phyloP scores from a whole-genome alignment of 306 rosid genomes.

The Cucumis cinereus region DNA sequence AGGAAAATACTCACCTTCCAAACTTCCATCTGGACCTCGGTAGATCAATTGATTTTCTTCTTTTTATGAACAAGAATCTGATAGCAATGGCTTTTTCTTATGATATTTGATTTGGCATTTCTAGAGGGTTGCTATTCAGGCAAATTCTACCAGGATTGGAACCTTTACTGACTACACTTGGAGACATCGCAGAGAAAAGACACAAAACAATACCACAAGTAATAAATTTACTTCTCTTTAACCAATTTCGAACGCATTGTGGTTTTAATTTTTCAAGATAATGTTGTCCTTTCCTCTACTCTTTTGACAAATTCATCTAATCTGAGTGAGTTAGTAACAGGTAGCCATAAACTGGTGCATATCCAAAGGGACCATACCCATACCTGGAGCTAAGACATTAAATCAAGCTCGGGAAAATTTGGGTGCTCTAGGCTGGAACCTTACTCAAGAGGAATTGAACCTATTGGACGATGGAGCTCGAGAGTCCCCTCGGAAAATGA shows the following conservation, averaged over 20 bases:
- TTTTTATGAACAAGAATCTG: background rate
- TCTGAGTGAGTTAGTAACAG: conserved; percentile 16
- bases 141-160: conserved; percentile 82
- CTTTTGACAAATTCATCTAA: background rate
- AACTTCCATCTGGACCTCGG: conserved; percentile 89
- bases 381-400: conserved; percentile 83
- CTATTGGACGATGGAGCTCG: conserved; percentile 56
- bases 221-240: background rate
- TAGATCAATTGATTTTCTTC: conserved; percentile 7
- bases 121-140: conserved; percentile 63
- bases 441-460: conserved; percentile 44
- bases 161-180: conserved; percentile 55
- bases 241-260: background rate
- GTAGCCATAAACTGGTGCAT: conserved; percentile 96
- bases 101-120: background rate
- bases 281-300: too few species aligned
- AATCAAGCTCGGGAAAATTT: conserved; percentile 71
- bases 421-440: conserved; percentile 85
- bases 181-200: conserved; percentile 49
- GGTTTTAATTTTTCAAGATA: background rate
- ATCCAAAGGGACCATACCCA: conserved; percentile 69
- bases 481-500: conserved; percentile 63
- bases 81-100: background rate
- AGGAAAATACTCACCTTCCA: conserved; percentile 68
- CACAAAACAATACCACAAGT: conserved; percentile 77